These are phyloP conservation scores for Naganishia friedmannii DNA, from an alignment of 768 basidiomycete genomes.

Conservation along the genomic window DNA sequence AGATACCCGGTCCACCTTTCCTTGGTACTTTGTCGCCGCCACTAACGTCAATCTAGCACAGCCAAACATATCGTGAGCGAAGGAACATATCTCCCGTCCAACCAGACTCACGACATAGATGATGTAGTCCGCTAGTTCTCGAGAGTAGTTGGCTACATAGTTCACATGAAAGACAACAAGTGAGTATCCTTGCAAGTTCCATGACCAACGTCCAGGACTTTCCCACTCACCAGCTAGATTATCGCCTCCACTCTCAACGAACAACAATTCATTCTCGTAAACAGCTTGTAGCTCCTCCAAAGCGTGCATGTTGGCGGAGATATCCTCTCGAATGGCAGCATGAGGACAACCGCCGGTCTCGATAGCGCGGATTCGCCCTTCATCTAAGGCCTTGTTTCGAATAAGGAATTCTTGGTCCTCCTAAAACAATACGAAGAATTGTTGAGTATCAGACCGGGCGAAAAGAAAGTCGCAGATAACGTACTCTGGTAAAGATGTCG, in stretches of 20 bases:
- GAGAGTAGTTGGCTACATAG: constrained; percentile 75
- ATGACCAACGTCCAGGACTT: neutral
- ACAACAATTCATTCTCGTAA: constrained; percentile 81
- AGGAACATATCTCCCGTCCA: neutral
- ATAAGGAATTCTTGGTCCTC: constrained; percentile 98
- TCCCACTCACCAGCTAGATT: constrained; percentile 66
- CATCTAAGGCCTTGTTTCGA: constrained; percentile 79
- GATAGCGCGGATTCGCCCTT: constrained; percentile 81
- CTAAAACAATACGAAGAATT: neutral
- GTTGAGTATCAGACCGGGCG: neutral
- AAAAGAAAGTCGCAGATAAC: constrained; percentile 18
- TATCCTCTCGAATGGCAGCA: constrained; percentile 96
- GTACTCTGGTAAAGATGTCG: constrained; percentile 87
- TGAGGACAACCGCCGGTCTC: constrained; percentile 97
- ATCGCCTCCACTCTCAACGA: constrained; percentile 95
- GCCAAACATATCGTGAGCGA: neutral
- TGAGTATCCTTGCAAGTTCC: neutral
- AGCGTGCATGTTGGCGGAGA: constrained; percentile 93
- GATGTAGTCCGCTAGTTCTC: constrained; percentile 96
- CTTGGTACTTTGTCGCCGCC: constrained; percentile 98
- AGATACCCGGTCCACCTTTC: constrained; percentile 97
- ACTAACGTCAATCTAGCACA: constrained; percentile 54
- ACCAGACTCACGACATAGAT: constrained; percentile 70
- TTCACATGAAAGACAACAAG: neutral
- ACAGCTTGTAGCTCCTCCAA: constrained; percentile 90